Conservation (phyloP, 805 yeast species). For the Myxozyma nipponensis region DNA sequence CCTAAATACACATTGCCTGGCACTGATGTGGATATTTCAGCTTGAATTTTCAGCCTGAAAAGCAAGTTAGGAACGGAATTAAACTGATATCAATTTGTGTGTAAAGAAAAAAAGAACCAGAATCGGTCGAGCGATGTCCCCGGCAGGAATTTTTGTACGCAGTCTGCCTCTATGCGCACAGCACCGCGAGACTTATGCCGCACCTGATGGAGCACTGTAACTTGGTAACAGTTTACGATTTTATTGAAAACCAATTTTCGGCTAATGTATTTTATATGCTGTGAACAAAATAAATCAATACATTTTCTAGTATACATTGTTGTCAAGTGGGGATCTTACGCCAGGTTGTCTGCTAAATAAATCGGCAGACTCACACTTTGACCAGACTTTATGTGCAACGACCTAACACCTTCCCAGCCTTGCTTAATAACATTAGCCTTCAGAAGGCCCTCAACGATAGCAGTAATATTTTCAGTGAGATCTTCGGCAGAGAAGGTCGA, state of each 20-base stretch:
- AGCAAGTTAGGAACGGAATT: conserved; percentile 5
- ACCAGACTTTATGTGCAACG: conserved; percentile 61
- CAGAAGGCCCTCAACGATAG: conserved; percentile 42
- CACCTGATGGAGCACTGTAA: not conserved
- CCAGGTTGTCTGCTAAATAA: conserved; percentile 57
- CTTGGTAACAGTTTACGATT: not conserved
- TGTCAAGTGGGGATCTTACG: not conserved
- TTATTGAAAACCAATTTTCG: not conserved
- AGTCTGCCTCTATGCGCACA: not conserved
- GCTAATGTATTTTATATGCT: not conserved
- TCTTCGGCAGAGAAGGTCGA: conserved; percentile 45
- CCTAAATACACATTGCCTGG: conserved; percentile 7
- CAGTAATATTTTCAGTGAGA: conserved; percentile 57
- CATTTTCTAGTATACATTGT: not conserved
- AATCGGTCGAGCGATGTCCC: not conserved
- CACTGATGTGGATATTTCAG: conserved; percentile 6
- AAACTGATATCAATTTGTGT: conserved; percentile 16
- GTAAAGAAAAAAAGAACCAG: conserved; percentile 6
- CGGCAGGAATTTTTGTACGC: conserved; percentile 6
- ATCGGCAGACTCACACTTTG: conserved; percentile 82
- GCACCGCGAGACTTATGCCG: not conserved
- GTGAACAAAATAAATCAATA: no score
- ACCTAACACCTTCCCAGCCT: conserved; percentile 36
- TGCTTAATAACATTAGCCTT: conserved; percentile 30
- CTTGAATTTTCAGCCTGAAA: conserved; percentile 1